Conservation (phyloP, 2,329 filamentous ascomycete genomes). For the Diaporthe nobilis region DNA sequence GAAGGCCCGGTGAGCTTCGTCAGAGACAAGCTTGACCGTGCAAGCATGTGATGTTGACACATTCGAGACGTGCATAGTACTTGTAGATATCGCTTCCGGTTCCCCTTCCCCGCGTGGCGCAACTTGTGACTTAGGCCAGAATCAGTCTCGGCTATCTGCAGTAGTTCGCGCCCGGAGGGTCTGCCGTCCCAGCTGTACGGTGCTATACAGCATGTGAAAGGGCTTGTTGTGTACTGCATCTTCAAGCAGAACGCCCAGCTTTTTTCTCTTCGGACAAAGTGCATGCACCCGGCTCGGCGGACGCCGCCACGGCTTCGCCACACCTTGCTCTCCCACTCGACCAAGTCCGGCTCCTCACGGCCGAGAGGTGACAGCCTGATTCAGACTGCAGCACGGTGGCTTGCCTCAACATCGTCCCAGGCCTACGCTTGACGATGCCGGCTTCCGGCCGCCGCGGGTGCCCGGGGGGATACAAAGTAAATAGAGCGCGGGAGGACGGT, state of each 20-base stretch:
- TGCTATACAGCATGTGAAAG: background rate
- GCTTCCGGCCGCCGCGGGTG: background rate
- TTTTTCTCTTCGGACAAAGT: background rate
- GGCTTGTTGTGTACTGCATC: background rate
- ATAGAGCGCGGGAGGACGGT: background rate
- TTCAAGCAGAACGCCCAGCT: background rate
- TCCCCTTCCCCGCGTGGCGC: background rate
- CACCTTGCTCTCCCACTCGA: background rate
- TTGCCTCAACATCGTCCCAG: conserved; percentile 3
- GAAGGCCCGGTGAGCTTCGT: background rate
- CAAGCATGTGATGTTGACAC: background rate
- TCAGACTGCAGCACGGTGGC: background rate
- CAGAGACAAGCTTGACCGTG: background rate
- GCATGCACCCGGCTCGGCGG: background rate
- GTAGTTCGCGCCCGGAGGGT: background rate
- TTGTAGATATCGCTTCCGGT: background rate
- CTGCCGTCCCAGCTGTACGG: background rate
- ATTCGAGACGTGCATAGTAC: background rate
- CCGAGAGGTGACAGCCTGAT: conserved; percentile 2
- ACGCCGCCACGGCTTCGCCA: background rate
- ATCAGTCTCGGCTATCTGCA: conserved; percentile 9
- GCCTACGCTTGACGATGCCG: background rate
- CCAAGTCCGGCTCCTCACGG: background rate
- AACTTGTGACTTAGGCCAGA: background rate
- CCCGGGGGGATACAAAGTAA: no score